These are phyloP conservation scores for Huiozyma sinensis DNA, from an alignment of 805 yeast genomes.

Conservation along the genomic window DNA sequence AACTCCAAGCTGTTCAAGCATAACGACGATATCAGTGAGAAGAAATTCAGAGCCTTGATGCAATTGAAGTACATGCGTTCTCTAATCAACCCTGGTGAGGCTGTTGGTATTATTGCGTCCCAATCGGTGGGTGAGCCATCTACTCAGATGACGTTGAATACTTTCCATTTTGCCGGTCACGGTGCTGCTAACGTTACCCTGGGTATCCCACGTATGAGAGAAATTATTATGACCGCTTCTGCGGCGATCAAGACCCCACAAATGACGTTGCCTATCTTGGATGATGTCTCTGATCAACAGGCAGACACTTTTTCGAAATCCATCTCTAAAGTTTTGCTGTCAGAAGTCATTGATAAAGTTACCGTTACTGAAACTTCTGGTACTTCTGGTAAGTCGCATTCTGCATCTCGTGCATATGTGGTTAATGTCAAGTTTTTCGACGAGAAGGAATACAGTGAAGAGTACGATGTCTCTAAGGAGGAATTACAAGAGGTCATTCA, in stretches of 20 bases:
- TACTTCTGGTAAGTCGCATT: constrained; percentile 35
- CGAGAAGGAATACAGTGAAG: constrained; percentile 64
- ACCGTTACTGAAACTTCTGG: constrained; percentile 84
- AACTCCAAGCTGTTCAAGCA: constrained; percentile 50
- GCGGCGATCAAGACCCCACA: constrained; percentile 96
- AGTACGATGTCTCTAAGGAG: constrained; percentile 77
- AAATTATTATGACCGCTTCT: constrained; percentile 98
- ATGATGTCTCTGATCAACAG: constrained; percentile 70
- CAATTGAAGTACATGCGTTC: constrained; percentile 97
- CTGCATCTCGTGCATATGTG: constrained; percentile 57
- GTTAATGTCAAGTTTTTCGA: constrained; percentile 70
- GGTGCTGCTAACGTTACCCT: constrained; percentile 99
- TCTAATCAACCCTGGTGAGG: constrained; percentile 89
- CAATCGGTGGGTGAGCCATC: constrained; percentile 99
- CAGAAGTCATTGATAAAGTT: constrained; percentile 81
- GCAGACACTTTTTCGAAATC: constrained; percentile 92
- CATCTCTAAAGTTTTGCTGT: constrained; percentile 69
- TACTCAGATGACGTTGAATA: constrained; percentile 95
- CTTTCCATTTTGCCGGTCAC: constrained; percentile 99
- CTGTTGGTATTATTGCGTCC: constrained; percentile 96
- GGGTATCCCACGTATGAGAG: constrained; percentile 99
- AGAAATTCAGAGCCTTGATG: constrained; percentile 93
- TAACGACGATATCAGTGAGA: constrained; percentile 39
- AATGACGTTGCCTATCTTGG: constrained; percentile 81
- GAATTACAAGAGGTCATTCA: constrained; percentile 65